Percentiles rank a stretch among this genome's conserved stretches.
Conservation (phyloP, 228 moss, liverwort and hornwort genomes). For the Sphagnum fallax region DNA sequence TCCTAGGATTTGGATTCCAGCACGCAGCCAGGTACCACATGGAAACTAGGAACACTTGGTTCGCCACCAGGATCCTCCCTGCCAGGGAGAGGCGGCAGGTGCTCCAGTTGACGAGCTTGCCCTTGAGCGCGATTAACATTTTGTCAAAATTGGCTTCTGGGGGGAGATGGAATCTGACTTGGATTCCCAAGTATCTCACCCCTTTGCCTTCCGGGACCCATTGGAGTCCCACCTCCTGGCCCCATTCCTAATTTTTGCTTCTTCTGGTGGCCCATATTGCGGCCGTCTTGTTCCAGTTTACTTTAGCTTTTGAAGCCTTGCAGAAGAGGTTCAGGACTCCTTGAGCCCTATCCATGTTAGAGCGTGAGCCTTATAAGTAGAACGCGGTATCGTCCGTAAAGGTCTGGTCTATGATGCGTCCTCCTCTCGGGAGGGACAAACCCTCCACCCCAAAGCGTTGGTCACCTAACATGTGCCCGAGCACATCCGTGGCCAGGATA, state of each 20-base stretch:
- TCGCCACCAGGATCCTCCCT: neutral
- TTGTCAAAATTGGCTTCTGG: neutral
- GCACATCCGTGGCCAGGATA: neutral
- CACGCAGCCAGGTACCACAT: neutral
- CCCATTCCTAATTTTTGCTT: neutral
- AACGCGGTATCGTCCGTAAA: constrained; percentile 1
- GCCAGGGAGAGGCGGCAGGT: neutral
- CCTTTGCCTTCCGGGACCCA: neutral
- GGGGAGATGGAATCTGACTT: neutral
- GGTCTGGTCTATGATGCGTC: neutral
- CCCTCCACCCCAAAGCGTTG: neutral
- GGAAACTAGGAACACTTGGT: neutral
- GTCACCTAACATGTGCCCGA: neutral
- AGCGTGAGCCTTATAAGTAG: neutral
- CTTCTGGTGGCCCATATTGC: neutral
- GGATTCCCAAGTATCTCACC: neutral
- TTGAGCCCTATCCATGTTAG: neutral
- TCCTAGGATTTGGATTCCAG: no score
- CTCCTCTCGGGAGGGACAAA: neutral
- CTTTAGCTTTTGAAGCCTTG: neutral
- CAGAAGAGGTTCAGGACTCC: neutral
- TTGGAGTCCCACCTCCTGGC: neutral
- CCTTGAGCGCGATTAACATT: neutral
- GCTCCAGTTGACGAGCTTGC: neutral
- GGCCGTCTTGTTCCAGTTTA: neutral